Conservation (phyloP, 805 yeast genomes). For the Candida sphagnicola region DNA sequence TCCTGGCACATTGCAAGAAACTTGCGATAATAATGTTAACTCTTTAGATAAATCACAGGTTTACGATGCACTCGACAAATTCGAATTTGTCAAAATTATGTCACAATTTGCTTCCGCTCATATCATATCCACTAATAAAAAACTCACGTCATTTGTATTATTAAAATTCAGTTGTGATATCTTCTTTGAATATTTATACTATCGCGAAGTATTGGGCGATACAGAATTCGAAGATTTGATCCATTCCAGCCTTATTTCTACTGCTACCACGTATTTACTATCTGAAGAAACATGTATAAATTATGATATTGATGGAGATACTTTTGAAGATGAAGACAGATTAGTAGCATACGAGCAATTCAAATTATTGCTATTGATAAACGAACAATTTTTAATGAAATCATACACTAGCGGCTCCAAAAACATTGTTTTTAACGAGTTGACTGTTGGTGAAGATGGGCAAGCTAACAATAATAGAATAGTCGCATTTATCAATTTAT, state of each 20-base stretch:
- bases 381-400: conserved; percentile 83
- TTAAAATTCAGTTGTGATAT: conserved; percentile 38
- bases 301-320: conserved; percentile 31
- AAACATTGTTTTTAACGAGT: conserved; percentile 50
- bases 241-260: conserved; percentile 22
- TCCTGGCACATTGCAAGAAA: background rate
- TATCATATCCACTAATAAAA: conserved; percentile 13
- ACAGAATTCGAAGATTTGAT: conserved; percentile 28
- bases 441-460: conserved; percentile 39
- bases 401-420: conserved; percentile 33
- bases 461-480: conserved; percentile 32
- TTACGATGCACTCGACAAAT: conserved; percentile 17
- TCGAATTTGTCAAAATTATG: conserved; percentile 24
- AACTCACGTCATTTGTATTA: conserved; percentile 25
- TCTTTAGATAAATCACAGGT: conserved; percentile 14
- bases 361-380: conserved; percentile 66
- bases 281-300: conserved; percentile 31
- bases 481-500: conserved; percentile 64
- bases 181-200: conserved; percentile 37
- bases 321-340: conserved; percentile 52
- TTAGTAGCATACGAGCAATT: conserved; percentile 57
- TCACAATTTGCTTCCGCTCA: conserved; percentile 28
- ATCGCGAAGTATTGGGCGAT: conserved; percentile 30
- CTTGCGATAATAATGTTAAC: conserved; percentile 14
- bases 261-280: conserved; percentile 26